Conservation (phyloP, 805 yeast genomes). For the Metschnikowia similis region DNA sequence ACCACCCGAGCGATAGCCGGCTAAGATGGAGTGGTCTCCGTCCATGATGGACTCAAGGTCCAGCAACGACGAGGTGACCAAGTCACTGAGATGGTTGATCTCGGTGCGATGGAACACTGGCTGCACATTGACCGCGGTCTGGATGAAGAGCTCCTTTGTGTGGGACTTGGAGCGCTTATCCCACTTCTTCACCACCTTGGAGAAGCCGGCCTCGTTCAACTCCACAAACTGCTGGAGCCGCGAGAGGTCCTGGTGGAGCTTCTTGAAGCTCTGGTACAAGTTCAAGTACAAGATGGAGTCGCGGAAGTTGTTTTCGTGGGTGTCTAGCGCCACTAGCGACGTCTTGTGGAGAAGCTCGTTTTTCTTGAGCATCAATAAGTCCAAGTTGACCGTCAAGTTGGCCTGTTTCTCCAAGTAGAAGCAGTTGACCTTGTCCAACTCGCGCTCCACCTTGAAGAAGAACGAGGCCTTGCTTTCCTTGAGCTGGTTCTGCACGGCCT, state of each 20-base stretch:
- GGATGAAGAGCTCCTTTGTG: slow-evolving; percentile 85
- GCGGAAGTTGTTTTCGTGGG: slow-evolving; percentile 38
- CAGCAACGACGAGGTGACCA: slow-evolving; percentile 59
- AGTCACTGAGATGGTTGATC: slow-evolving; percentile 78
- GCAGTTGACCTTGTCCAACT: slow-evolving; percentile 90
- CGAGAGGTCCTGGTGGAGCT: slow-evolving; percentile 83
- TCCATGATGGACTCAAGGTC: slow-evolving; percentile 63
- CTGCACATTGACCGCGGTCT: slow-evolving; percentile 92
- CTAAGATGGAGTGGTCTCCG: slow-evolving; percentile 37
- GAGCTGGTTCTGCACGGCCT: slow-evolving; percentile 40
- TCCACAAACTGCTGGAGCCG: slow-evolving; percentile 91
- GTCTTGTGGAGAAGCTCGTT: slow-evolving; percentile 39
- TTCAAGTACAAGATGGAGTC: slow-evolving; percentile 77
- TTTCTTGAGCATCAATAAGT: slow-evolving; percentile 71
- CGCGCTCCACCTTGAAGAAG: slow-evolving; percentile 87
- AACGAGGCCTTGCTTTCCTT: slow-evolving; percentile 90
- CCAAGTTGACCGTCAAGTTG: slow-evolving; percentile 74
- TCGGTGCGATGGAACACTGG: slow-evolving; percentile 92
- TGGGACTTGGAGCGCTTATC: slow-evolving; percentile 94
- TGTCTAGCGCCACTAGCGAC: slow-evolving; percentile 13
- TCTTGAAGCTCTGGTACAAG: slow-evolving; percentile 81
- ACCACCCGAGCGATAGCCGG: slow-evolving; percentile 9
- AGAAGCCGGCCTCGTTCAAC: slow-evolving; percentile 91
- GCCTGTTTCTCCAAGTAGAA: slow-evolving; percentile 90
- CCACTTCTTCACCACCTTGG: slow-evolving; percentile 96